Percentiles rank a stretch among this genome's conserved stretches.
phyloP scores from a whole-genome alignment of 1,284 basidiomycete species.

The Serendipita sp. region DNA sequence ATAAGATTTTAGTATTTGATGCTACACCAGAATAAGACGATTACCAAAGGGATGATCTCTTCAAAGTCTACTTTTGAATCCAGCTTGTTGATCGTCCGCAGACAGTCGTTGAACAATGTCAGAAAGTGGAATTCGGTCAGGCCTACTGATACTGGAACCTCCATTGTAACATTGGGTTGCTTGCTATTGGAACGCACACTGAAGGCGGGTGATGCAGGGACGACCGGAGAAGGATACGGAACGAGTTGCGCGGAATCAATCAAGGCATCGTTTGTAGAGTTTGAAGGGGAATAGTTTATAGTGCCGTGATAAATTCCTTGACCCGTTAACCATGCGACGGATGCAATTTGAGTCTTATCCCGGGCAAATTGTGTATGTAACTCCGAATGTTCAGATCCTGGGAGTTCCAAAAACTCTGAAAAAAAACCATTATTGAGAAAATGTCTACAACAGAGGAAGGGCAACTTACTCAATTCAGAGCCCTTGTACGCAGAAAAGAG shows the following conservation, averaged over 20 bases:
- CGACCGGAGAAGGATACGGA: constrained; percentile 39
- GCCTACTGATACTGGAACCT: constrained; percentile 57
- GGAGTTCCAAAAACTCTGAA: constrained; percentile 73
- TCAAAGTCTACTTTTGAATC: constrained; percentile 78
- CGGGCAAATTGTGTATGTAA: constrained; percentile 54
- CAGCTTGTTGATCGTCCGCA: constrained; percentile 67
- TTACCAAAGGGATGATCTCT: constrained; percentile 66
- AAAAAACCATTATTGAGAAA: neutral
- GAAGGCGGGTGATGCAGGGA: constrained; percentile 6
- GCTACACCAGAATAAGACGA: constrained; percentile 15
- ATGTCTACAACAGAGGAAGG: constrained; percentile 11
- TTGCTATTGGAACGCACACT: neutral
- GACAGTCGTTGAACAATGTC: constrained; percentile 67
- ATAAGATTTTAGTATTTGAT: neutral
- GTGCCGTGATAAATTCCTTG: constrained; percentile 70
- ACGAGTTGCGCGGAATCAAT: constrained; percentile 63
- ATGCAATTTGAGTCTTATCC: constrained; percentile 48
- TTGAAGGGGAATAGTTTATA: constrained; percentile 40
- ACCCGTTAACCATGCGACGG: constrained; percentile 86
- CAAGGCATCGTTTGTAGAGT: constrained; percentile 52
- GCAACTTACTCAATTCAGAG: constrained; percentile 55
- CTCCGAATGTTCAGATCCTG: constrained; percentile 63
- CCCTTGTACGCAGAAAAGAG: constrained; percentile 66
- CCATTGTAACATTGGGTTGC: constrained; percentile 16
- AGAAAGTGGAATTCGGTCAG: constrained; percentile 91